These are phyloP conservation scores for Massariosphaeria phaeospora DNA, from an alignment of 495 filamentous ascomycete genomes.

Conservation along the genomic window DNA sequence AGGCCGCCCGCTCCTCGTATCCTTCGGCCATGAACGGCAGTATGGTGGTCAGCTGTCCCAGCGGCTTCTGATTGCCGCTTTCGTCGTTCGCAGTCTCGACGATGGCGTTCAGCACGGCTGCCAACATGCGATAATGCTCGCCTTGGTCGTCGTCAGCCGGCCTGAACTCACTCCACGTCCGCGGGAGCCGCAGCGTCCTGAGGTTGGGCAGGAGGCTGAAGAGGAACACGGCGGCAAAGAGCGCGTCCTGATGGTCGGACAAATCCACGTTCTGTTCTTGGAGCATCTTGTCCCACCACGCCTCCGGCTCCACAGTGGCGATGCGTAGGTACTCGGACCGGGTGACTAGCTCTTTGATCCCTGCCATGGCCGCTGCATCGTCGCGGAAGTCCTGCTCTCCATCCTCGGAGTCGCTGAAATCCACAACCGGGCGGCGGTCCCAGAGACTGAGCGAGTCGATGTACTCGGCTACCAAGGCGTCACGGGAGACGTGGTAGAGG, in stretches of 20 bases:
- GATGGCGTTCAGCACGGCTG: too few species aligned
- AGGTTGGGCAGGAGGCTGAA: constrained; percentile 14
- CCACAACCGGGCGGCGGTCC: background rate
- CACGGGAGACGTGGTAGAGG: constrained; percentile 2
- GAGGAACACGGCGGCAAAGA: background rate
- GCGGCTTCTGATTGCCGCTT: background rate
- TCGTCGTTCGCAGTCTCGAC: too few species aligned
- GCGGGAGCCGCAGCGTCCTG: background rate
- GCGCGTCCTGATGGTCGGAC: background rate
- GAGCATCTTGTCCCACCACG: constrained; percentile 12
- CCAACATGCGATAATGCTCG: too few species aligned
- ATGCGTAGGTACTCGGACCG: background rate
- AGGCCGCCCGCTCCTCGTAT: background rate
- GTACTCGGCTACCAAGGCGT: constrained; percentile 12
- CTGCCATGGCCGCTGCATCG: background rate
- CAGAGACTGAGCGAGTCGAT: constrained; percentile 5
- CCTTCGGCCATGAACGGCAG: constrained; percentile 16
- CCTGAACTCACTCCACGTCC: too few species aligned
- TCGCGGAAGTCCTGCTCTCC: background rate
- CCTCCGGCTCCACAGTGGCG: background rate
- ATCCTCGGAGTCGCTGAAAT: background rate
- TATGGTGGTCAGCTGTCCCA: constrained; percentile 9
- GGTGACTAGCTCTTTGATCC: background rate
- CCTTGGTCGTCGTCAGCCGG: too few species aligned
- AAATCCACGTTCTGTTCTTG: background rate